A percentile compares a stretch with the other conserved stretches of the same genome.
Conservation (phyloP, 2,329 filamentous ascomycete species). For the Hypoxylon sp. region DNA sequence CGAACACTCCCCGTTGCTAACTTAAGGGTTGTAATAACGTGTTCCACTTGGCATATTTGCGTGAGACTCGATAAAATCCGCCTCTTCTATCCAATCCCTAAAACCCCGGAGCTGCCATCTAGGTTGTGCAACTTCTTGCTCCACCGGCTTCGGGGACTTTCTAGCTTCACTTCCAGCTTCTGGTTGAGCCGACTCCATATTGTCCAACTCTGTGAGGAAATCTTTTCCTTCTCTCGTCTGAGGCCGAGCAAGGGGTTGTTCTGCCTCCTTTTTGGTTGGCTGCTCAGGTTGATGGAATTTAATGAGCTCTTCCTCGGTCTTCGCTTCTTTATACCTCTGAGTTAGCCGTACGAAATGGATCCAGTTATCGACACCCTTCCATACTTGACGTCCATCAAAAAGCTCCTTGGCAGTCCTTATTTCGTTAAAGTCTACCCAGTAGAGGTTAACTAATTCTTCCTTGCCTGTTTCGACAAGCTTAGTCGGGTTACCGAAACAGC, state of each 20-base stretch:
- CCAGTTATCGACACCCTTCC: conserved; percentile 28
- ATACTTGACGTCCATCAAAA: conserved; percentile 2
- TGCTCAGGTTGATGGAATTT: conserved; percentile 4
- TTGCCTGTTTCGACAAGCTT: conserved; percentile 36
- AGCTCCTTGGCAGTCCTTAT: conserved; percentile 28
- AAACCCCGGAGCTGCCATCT: conserved; percentile 14
- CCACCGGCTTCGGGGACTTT: conserved; percentile 4
- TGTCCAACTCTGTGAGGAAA: conserved; percentile 36
- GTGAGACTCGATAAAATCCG: conserved; percentile 38
- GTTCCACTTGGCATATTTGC: conserved; percentile 34
- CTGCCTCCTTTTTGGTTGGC: not conserved
- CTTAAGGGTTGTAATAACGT: conserved; percentile 32
- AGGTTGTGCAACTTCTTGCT: conserved; percentile 10
- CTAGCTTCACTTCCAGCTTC: not conserved
- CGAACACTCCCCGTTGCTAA: no score
- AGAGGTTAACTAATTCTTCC: conserved; percentile 10
- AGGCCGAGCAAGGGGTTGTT: not conserved
- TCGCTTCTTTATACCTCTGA: not conserved
- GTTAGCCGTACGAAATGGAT: conserved; percentile 16
- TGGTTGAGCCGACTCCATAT: conserved; percentile 38
- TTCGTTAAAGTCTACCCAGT: conserved; percentile 18
- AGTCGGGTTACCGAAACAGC: conserved; percentile 34
- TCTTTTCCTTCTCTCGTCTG: conserved; percentile 7
- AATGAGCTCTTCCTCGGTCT: conserved; percentile 23
- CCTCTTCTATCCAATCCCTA: conserved; percentile 45